Evolutionary conservation across 2,329 filamentous ascomycete species (phyloP).

Genomic region (Curvularia sp.): DNA sequence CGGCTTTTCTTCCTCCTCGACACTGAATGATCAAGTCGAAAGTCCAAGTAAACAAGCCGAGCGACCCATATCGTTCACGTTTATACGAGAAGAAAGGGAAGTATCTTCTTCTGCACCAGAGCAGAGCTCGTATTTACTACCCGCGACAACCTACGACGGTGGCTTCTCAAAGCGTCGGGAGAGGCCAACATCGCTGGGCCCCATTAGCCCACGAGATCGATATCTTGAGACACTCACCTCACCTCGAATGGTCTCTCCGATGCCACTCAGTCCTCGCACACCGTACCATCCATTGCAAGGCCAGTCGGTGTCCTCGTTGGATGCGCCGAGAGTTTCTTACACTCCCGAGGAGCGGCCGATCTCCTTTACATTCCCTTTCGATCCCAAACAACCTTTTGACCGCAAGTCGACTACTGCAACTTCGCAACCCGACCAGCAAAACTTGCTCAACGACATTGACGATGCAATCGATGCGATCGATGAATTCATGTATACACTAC

Average conservation of each 20-base stretch:
- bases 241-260: conserved; percentile 12
- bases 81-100: conserved; percentile 19
- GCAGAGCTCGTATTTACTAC: conserved; percentile 27
- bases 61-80: conserved; percentile 24
- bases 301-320: neutral
- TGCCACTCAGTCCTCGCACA: conserved; percentile 14
- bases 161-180: conserved; percentile 17
- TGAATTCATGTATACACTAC: conserved; percentile 30
- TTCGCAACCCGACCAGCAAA: conserved; percentile 20
- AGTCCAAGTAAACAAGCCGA: conserved; percentile 18
- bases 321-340: conserved; percentile 21
- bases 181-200: conserved; percentile 25
- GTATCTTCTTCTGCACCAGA: conserved; percentile 24
- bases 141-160: conserved; percentile 34
- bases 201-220: conserved; percentile 6
- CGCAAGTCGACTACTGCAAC: conserved; percentile 18
- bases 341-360: conserved; percentile 25
- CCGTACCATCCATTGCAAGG: conserved; percentile 4
- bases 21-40: conserved; percentile 22
- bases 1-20: conserved; percentile 29
- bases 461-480: conserved; percentile 38
- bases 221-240: neutral
- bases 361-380: conserved; percentile 26
- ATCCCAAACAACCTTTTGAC: conserved; percentile 26
- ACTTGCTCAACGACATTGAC: conserved; percentile 35